phyloP scores from a whole-genome alignment of 352 stramenopile genomes.

The Globisporangium sylvaticum region DNA sequence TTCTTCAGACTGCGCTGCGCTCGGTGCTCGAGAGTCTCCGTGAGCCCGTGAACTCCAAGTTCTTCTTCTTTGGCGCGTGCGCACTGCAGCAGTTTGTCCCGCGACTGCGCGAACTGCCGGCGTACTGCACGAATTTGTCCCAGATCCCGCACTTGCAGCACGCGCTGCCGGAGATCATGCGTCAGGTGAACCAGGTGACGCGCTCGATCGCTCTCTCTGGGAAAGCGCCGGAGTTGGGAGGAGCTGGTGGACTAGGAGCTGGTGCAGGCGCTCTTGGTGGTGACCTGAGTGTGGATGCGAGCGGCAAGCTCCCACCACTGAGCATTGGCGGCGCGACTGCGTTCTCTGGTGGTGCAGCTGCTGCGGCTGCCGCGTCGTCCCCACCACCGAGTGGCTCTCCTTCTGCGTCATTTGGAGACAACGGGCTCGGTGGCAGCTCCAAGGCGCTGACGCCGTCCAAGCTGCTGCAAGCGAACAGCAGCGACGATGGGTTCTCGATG shows the following conservation, averaged over 20 bases:
- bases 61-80: conserved; percentile 98
- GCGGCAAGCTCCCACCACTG: conserved; percentile 17
- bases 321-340: conserved; percentile 22
- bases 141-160: conserved; percentile 97
- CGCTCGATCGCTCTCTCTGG: conserved; percentile 49
- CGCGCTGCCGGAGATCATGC: conserved; percentile 90
- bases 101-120: conserved; percentile 94
- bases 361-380: conserved; percentile 18
- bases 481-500: conserved; percentile 13
- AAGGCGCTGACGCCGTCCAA: conserved; percentile 20
- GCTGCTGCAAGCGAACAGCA: conserved; percentile 11
- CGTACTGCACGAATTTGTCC: conserved; percentile 98
- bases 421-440: not conserved
- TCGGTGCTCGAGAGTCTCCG: conserved; percentile 97
- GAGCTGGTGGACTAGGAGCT: not conserved
- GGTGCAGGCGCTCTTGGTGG: not conserved
- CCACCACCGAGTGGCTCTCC: not conserved
- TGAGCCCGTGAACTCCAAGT: conserved; percentile 95
- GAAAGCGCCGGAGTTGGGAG: conserved; percentile 15
- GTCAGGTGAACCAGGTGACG: conserved; percentile 81
- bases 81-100: conserved; percentile 97
- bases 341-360: conserved; percentile 17
- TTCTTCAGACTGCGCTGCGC: conserved; percentile 95
- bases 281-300: conserved; percentile 13
- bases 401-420: conserved; percentile 1